Evolutionary conservation across 2,329 filamentous ascomycete species (phyloP).

Genomic region (Aspergillus oerlinghausenensis): DNA sequence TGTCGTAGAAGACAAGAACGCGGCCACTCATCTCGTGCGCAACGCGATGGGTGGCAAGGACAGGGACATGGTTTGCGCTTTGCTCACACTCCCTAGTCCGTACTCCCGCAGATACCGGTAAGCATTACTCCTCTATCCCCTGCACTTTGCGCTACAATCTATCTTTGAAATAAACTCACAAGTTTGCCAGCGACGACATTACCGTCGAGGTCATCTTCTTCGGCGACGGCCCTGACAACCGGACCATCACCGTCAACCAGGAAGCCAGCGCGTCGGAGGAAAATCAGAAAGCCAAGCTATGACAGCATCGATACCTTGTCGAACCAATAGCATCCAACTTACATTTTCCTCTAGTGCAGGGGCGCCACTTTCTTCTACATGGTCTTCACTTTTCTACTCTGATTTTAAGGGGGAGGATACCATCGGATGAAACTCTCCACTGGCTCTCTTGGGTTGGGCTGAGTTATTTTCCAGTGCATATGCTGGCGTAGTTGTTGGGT

Average conservation of each 20-base stretch:
- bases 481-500: not conserved
- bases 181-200: conserved; percentile 70
- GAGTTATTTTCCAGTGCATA: not conserved
- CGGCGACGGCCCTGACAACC: conserved; percentile 70
- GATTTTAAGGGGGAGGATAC: not conserved
- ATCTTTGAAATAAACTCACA: conserved; percentile 11
- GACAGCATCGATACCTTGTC: conserved; percentile 5
- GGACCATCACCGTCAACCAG: conserved; percentile 75
- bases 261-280: conserved; percentile 69
- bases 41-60: conserved; percentile 94
- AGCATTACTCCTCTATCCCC: conserved; percentile 17
- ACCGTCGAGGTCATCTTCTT: conserved; percentile 99
- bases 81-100: conserved; percentile 85
- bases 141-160: not conserved
- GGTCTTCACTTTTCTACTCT: not conserved
- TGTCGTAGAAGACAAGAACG: conserved; percentile 91
- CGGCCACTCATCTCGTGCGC: conserved; percentile 87
- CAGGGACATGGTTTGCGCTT: conserved; percentile 84
- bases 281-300: conserved; percentile 48
- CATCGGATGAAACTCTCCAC: not conserved
- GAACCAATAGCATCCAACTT: no score
- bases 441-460: not conserved
- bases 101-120: conserved; percentile 89
- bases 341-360: no score
- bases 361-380: not conserved